Base-by-base conservation (phyloP, 768 basidiomycete species). In the Mycena alexandri region DNA sequence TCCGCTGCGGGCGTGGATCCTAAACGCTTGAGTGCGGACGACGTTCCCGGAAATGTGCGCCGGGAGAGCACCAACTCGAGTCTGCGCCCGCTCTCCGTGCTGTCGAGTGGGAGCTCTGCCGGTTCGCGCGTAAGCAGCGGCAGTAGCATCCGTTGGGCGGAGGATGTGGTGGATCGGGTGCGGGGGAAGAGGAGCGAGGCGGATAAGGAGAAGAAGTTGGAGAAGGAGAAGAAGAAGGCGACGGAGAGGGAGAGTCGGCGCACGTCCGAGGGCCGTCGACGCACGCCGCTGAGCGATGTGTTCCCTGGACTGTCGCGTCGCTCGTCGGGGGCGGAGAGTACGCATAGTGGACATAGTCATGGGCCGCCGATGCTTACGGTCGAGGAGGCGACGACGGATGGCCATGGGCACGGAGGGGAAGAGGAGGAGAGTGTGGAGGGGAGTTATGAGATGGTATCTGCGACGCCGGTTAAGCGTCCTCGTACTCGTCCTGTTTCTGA, bases 401-500 rank as follows among this genome's bases (percentile, higher is more conserved):
- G 85, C 1, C 87, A 89, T 73, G 76, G 75, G 0, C 64, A 63
- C 3, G 71, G 64, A 3, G 75, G 71, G 19, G 77, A 70, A 9
- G 69, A 78, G 16, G 72, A 75, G 41, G 72, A 68, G 29, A 71
- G 60, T 21, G 63, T 56, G 24, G 68, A 66, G 24, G 38, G 38
- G 11, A 38, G 38, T 9, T 54, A 50, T 61, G 29, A 64, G 42
- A 68, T 67, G 41, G 65, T 70, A 63, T 71, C 41, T 43, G 74
- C 70, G 38, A 87, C 86, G 21, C 85, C 85, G 2, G 73, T 80
- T 36, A 86, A 84, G 79, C 82, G 82, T 44, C 74, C 81, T 0
- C 82, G 91, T 14, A 76, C 80, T 2, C 82, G 93, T 17, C 91
- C 92, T 0, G 68, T 89, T 50, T 92, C 90, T 0, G 93, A 94